phyloP scores from a whole-genome alignment of 2,329 filamentous ascomycete genomes.

The Incumbomyces lentus region DNA sequence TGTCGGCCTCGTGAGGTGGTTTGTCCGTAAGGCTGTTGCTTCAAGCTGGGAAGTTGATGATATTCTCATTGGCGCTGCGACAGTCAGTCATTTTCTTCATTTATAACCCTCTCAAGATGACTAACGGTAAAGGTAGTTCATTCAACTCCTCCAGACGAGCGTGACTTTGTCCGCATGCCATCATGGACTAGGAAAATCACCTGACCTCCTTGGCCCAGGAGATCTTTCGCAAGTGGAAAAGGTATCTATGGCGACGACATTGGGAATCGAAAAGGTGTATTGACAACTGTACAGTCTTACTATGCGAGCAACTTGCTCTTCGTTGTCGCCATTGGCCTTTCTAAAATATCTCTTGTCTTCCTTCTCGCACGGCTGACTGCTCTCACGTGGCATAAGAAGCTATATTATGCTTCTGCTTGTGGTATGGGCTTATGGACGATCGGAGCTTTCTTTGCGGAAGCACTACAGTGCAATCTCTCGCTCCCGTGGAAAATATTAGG shows the following conservation, averaged over 20 bases:
- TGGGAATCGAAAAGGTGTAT: neutral
- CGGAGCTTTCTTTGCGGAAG: conserved; percentile 16
- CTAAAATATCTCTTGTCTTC: conserved; percentile 21
- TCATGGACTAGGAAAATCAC: conserved; percentile 27
- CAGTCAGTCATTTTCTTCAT: conserved; percentile 19
- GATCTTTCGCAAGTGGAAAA: conserved; percentile 14
- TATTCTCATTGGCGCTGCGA: conserved; percentile 24
- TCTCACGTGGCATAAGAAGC: conserved; percentile 10
- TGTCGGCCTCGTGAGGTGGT: conserved; percentile 28
- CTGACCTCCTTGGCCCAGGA: conserved; percentile 17
- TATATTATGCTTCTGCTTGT: conserved; percentile 10
- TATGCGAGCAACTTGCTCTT: conserved; percentile 23
- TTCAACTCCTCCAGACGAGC: conserved; percentile 25
- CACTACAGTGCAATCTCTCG: conserved; percentile 22
- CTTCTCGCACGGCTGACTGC: conserved; percentile 18
- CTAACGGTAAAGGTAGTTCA: conserved; percentile 14
- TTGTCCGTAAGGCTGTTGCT: conserved; percentile 27
- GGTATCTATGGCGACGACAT: conserved; percentile 6
- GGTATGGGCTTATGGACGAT: conserved; percentile 18
- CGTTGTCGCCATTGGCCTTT: conserved; percentile 20
- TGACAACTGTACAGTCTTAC: conserved; percentile 13
- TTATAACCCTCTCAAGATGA: neutral
- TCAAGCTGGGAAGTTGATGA: conserved; percentile 28
- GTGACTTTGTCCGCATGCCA: conserved; percentile 25
- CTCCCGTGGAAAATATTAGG: conserved; percentile 20